Conservation (phyloP, 805 yeast species). For the Osmozyma mogii region DNA sequence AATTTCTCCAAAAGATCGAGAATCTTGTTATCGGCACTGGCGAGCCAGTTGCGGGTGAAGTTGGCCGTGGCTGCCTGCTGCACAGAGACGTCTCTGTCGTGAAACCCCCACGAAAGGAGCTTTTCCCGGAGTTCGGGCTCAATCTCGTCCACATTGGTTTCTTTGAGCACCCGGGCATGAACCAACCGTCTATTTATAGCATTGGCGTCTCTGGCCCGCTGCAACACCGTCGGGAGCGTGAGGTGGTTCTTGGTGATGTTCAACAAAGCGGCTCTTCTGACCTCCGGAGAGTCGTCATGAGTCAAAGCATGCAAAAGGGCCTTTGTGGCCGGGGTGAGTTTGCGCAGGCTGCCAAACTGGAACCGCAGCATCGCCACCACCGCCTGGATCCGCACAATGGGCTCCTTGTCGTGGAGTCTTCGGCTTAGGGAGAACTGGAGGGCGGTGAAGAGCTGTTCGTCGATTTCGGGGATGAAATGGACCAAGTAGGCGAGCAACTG, state of each 20-base stretch:
- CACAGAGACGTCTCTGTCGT: conserved; percentile 76
- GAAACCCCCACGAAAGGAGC: conserved; percentile 75
- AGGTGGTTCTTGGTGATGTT: conserved; percentile 50
- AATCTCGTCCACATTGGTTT: conserved; percentile 44
- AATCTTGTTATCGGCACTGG: conserved; percentile 58
- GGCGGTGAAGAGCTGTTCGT: conserved; percentile 58
- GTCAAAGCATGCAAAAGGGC: conserved; percentile 44
- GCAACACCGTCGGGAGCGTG: conserved; percentile 56
- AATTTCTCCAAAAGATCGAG: conserved; percentile 63
- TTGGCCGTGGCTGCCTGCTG: conserved; percentile 62
- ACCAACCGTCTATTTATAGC: conserved; percentile 64
- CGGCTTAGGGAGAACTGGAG: conserved; percentile 53
- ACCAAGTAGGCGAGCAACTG: conserved; percentile 68
- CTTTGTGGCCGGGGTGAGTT: conserved; percentile 13
- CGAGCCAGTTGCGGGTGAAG: conserved; percentile 68
- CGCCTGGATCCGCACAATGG: conserved; percentile 76
- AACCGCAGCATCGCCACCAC: conserved; percentile 71
- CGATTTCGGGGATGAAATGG: conserved; percentile 66
- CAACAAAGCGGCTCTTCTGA: conserved; percentile 73
- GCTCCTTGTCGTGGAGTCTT: conserved; percentile 69
- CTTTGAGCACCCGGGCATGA: conserved; percentile 59
- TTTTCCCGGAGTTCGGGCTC: conserved; percentile 52
- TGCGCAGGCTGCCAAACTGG: conserved; percentile 37
- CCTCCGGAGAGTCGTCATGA: conserved; percentile 82
- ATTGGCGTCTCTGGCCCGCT: conserved; percentile 77